Base-by-base conservation (phyloP, 2,329 filamentous ascomycete species). In the Trichoderma harzianum region DNA sequence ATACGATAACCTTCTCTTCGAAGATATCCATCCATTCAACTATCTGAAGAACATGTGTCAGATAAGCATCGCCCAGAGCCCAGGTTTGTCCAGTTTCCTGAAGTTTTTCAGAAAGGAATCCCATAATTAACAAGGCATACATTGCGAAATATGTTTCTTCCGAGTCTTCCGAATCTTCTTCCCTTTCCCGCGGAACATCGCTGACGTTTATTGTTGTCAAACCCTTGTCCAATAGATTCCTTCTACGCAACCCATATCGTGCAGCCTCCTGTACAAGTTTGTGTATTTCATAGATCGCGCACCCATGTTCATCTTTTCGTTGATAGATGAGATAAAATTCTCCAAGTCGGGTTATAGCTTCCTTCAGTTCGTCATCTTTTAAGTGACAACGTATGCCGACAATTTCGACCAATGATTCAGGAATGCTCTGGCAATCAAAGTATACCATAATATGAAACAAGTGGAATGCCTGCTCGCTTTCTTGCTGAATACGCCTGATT, bases 1-100 rank as follows among this genome's bases (percentile, higher is more conserved):
- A 2, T 16, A 5, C 0, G 0, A 7, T 1, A 16, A 16, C 12
- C 0, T 36, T 1, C 12, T 51, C 43, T 24, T 5, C n/a, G 10
- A 2, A 51, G 7, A 24, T 11, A 5, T 51, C 43, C n/a, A 51
- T 6, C 43, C n/a, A 51, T 51, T 51, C 43, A 24, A 51, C n/a
- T 3, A 21, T 2, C 10, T 51, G n/a, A 24, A 24, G n/a, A 11
- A 11, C 43, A 24, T 51, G 43, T 51, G 43, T 12, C 43, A 24
- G 4, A 21, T 51, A 51, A 12, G 6, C 8, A 4, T 3, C n/a
- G 5, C n/a, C n/a, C 1, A 21, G 2, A n/a, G n/a, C n/a, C n/a
- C n/a, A n/a, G n/a, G n/a, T n/a, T n/a, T n/a, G n/a, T n/a, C n/a
- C n/a, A n/a, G n/a, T n/a, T n/a, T 6, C 10, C 3, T 47, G 43